phyloP scores from a whole-genome alignment of 202 grass and related monocot species.

The Panicum virgatum region DNA sequence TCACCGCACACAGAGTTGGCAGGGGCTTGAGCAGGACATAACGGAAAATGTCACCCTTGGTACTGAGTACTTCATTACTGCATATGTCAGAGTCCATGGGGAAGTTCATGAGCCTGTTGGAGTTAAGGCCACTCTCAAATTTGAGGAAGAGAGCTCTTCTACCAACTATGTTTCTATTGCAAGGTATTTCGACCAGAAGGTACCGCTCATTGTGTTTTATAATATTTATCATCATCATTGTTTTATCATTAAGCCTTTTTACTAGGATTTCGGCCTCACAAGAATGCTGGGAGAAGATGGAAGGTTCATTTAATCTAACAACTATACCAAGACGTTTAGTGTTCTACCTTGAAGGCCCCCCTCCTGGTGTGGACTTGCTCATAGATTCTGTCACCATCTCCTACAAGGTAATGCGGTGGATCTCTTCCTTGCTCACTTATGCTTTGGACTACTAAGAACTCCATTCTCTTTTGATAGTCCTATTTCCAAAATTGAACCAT shows the following conservation, averaged over 20 bases:
- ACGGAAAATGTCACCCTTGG: slow-evolving; percentile 56
- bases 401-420: slow-evolving; percentile 54
- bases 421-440: slow-evolving; percentile 19
- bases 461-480: too few species aligned
- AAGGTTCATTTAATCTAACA: slow-evolving; percentile 83
- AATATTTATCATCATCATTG: slow-evolving; percentile 5
- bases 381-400: slow-evolving; percentile 76
- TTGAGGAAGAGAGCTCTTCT: slow-evolving; percentile 63
- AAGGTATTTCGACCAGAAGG: slow-evolving; percentile 53
- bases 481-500: too few species aligned
- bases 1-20: slow-evolving; percentile 70
- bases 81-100: slow-evolving; percentile 68
- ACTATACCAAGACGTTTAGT: slow-evolving; percentile 59
- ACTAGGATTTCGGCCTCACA: slow-evolving; percentile 57
- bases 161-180: slow-evolving; percentile 55
- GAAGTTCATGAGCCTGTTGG: slow-evolving; percentile 51
- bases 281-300: slow-evolving; percentile 82
- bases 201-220: slow-evolving; percentile 23
- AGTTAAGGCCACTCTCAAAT: slow-evolving; percentile 70
- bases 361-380: slow-evolving; percentile 73
- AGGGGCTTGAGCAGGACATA: slow-evolving; percentile 90
- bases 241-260: slow-evolving; percentile 30
- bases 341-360: slow-evolving; percentile 89
- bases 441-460: background rate
- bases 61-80: slow-evolving; percentile 63